Evolutionary conservation across 176 grass and related monocot species (phyloP), one percentile per base, ranked within the genome.

Genomic region (Leersia perrieri): DNA sequence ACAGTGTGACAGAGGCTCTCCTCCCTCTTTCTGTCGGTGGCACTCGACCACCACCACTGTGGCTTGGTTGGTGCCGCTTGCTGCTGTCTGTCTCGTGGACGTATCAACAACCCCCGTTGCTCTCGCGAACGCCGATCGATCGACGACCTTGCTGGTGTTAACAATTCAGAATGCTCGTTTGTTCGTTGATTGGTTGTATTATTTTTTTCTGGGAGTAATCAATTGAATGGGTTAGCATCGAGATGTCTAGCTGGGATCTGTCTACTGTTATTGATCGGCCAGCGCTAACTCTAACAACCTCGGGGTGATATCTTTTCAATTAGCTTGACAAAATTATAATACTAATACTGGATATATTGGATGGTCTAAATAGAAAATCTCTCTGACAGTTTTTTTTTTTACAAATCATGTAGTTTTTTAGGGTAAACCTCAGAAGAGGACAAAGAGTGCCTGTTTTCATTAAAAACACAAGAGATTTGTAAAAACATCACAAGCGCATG

Each of bases 241-340:
- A 68, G 80, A 79, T 79, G 60, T 79, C 74, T 58, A 73, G 74
- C 80, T 83, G 86, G 47, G 31, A 11, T 53, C 10, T 41, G 40
- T 42, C 36, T 66, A 39, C 31, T 31, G 11, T 31, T 31, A 3
- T 27, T 31, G 15, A 22, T 15, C 27, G 7, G 28, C 31, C 53
- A 49, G 67, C 58, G 34, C 80, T 60, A 79, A 68, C 58, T 35
- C 80, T 60, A 79, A 73, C 80, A 23, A 83, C 75, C 72, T 47
- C 38, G 28, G 16, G 25, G 40, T 38, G 60, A 28, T 75, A 1
- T 31, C 40, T 83, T 4, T 7, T 4, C n/a, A n/a, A n/a, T n/a
- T n/a, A n/a, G n/a, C n/a, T n/a, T n/a, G n/a, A n/a, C n/a, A n/a
- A n/a, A n/a, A n/a, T n/a, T n/a, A n/a, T n/a, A n/a, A n/a, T n/a